These are phyloP conservation scores for Fraxinus sp. DNA, from an alignment of 305 asterid species.

Conservation along the genomic window DNA sequence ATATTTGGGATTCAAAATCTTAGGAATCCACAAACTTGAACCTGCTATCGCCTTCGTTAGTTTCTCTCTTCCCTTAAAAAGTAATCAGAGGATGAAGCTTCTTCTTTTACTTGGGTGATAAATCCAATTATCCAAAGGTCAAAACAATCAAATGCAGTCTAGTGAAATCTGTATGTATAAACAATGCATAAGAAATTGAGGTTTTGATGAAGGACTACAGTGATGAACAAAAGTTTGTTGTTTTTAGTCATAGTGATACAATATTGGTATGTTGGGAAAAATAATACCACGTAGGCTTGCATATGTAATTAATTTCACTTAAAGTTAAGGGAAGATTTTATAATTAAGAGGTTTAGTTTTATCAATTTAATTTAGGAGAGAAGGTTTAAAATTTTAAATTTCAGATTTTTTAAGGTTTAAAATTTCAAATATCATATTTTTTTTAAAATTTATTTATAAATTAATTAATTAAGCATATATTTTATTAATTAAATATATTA, in stretches of 20 bases:
- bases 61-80: neutral
- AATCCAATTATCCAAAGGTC: constrained; percentile 37
- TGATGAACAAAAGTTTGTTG: constrained; percentile 27
- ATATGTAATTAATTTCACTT: too few species aligned
- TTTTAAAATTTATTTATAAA: too few species aligned
- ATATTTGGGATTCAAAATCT: constrained; percentile 20
- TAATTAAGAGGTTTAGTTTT: too few species aligned
- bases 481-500: too few species aligned
- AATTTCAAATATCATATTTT: too few species aligned
- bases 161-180: neutral
- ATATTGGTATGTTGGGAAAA: constrained; percentile 29
- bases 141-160: neutral
- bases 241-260: constrained; percentile 24
- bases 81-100: constrained; percentile 34
- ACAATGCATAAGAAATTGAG: neutral
- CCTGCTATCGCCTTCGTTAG: too few species aligned
- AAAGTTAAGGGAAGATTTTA: too few species aligned
- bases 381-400: too few species aligned
- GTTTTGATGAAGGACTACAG: constrained; percentile 33
- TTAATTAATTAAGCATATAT: too few species aligned
- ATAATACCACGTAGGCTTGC: too few species aligned
- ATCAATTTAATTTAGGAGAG: too few species aligned
- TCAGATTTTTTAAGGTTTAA: too few species aligned
- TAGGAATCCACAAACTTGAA: neutral
- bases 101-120: constrained; percentile 38